Evolutionary conservation across 225 moss, liverwort and hornwort genomes (phyloP), one percentile per base, ranked within the genome.

Genomic region (Lunularia cruciata): DNA sequence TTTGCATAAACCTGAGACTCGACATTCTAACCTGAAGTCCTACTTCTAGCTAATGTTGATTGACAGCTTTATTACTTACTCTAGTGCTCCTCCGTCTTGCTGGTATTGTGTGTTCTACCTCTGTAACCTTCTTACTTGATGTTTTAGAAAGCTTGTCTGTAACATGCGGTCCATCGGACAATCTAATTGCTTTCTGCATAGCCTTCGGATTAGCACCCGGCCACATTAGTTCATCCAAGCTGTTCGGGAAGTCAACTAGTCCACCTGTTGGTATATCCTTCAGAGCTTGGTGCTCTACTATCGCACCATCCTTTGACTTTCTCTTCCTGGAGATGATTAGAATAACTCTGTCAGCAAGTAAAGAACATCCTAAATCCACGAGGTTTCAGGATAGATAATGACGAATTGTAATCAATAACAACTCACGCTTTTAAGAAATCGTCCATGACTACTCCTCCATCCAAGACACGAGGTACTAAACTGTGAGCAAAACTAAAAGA

Each of bases 261-360:
- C 88, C 87, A 58, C 84, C 71, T 36, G 88, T 69, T 23, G 84
- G 77, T 59, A 86, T 81, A 30, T 90, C 79, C 71, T 94, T 89
- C 76, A 89, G 75, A 52, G 94, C 94, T 74, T 89, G 91, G 81
- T 94, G 94, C 57, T 91, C 89, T 61, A 89, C 85, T 69, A 91
- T 91, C 75, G 48, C 68, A 28, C 91, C 94, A 76, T 91, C 91
- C 81, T 75, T 79, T 15, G 86, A 73, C n/a, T 84, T 85, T 40
- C 80, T 85, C 76, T 89, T 94, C 78, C 88, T 94, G 88, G 69
- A 65, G 57, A 10, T 43, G 16, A 10, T 51, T 47, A 61, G 27
- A 75, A 22, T 36, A 72, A 33, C 58, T 19, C 37, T 57, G 27
- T 45, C 9, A 4, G 33, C 23, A 38, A 4, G 22, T 25, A 65